Percentiles rank a stretch among this genome's conserved stretches.
Evolutionary conservation across 1,284 basidiomycete genomes (phyloP).

Genomic region (Coniferiporia sulphurascens): DNA sequence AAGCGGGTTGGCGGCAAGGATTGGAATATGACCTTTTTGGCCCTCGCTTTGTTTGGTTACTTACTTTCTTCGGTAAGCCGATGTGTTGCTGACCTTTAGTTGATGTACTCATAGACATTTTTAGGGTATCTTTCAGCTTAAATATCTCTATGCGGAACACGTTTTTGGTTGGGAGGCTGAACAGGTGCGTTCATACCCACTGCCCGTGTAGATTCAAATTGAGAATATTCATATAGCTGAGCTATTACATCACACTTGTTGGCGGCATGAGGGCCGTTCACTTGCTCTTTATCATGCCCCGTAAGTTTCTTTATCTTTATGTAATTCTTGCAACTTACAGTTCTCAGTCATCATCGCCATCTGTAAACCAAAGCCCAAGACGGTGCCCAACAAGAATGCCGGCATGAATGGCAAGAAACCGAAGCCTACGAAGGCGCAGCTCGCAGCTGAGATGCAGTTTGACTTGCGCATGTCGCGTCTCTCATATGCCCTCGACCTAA

Average conservation of each 20-base stretch:
- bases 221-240: constrained; percentile 35
- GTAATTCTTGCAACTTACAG: not conserved
- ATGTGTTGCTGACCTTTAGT: not conserved
- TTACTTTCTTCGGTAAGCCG: constrained; percentile 42
- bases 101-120: constrained; percentile 1
- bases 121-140: constrained; percentile 54
- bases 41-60: constrained; percentile 40
- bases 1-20: constrained; percentile 38
- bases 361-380: constrained; percentile 40
- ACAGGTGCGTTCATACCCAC: constrained; percentile 30
- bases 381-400: constrained; percentile 15
- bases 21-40: constrained; percentile 55
- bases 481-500: constrained; percentile 60
- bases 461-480: constrained; percentile 56
- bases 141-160: constrained; percentile 56
- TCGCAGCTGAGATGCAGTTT: constrained; percentile 62
- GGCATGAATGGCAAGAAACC: constrained; percentile 22
- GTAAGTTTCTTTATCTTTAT: constrained; percentile 31
- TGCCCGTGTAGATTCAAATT: not conserved
- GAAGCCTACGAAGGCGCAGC: constrained; percentile 43
- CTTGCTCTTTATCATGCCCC: constrained; percentile 52
- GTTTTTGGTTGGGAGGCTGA: constrained; percentile 54
- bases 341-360: constrained; percentile 37
- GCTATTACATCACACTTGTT: constrained; percentile 58
- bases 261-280: constrained; percentile 46